Conservation (phyloP, 1,139 yeast species). For the Hyphopichia wangnamkhiaoensis region DNA sequence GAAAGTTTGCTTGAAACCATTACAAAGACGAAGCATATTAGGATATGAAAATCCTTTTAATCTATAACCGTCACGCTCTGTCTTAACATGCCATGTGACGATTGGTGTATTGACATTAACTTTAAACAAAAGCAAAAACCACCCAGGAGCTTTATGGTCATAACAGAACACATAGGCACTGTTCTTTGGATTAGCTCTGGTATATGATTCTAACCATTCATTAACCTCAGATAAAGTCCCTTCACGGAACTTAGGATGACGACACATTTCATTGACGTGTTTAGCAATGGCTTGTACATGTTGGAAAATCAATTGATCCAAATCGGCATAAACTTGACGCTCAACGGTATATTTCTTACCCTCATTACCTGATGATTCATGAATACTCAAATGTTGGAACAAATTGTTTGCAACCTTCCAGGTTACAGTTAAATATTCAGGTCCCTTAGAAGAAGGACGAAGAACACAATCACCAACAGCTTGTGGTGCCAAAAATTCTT, state of each 20-base stretch:
- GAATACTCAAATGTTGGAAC: conserved; percentile 87
- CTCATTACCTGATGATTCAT: conserved; percentile 60
- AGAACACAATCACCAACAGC: conserved; percentile 91
- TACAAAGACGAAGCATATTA: conserved; percentile 82
- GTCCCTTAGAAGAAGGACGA: conserved; percentile 91
- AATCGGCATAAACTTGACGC: conserved; percentile 69
- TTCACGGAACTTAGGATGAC: conserved; percentile 83
- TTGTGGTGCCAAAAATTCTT: conserved; percentile 85
- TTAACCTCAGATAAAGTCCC: conserved; percentile 81
- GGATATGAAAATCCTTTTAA: conserved; percentile 81
- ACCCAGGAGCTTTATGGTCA: conserved; percentile 91
- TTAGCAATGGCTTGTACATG: conserved; percentile 85
- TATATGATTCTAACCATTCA: conserved; percentile 85
- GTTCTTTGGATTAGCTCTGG: conserved; percentile 87
- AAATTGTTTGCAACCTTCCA: conserved; percentile 94
- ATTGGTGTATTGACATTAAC: conserved; percentile 69
- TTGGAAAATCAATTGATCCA: conserved; percentile 90
- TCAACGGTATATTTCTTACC: conserved; percentile 72
- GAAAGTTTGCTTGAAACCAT: conserved; percentile 80
- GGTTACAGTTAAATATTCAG: conserved; percentile 85
- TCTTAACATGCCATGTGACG: conserved; percentile 87
- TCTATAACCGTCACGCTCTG: conserved; percentile 82
- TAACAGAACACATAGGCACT: conserved; percentile 90
- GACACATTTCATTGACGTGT: conserved; percentile 80
- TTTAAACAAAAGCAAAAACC: conserved; percentile 84